Conservation (phyloP, 805 yeast species). For the Candida chilensis region DNA sequence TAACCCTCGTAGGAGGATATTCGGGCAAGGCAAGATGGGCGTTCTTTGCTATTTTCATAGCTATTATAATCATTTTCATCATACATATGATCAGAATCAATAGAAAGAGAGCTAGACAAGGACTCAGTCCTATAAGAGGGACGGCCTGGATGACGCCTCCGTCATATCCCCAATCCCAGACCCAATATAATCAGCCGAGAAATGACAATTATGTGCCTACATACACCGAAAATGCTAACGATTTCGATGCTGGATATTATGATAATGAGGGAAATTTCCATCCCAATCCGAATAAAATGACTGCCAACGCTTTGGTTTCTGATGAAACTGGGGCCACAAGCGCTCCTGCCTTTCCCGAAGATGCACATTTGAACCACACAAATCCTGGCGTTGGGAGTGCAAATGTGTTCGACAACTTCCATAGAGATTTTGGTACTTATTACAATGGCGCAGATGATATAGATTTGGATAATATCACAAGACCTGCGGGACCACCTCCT, state of each 20-base stretch:
- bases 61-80: constrained; percentile 35
- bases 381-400: constrained; percentile 4
- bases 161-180: no score
- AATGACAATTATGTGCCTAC: constrained; percentile 56
- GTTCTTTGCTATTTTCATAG: constrained; percentile 51
- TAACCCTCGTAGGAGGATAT: no score
- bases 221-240: constrained; percentile 58
- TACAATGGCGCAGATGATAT: constrained; percentile 5
- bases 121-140: constrained; percentile 35
- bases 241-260: constrained; percentile 71
- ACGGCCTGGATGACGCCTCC: constrained; percentile 42
- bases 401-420: constrained; percentile 7
- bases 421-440: constrained; percentile 12
- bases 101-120: constrained; percentile 36
- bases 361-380: constrained; percentile 1
- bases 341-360: constrained; percentile 2
- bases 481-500: constrained; percentile 15
- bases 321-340: constrained; percentile 3
- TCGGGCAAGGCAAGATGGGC: constrained; percentile 69
- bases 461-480: constrained; percentile 3
- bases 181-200: constrained; percentile 37
- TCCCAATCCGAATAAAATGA: constrained; percentile 20
- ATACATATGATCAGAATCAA: constrained; percentile 46
- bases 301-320: constrained; percentile 12
- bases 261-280: constrained; percentile 49